Percentiles rank a stretch among this genome's conserved stretches.
These are phyloP conservation scores for Beta lomatogona DNA, from an alignment of 179 eudicot genomes.

Conservation along the genomic window DNA sequence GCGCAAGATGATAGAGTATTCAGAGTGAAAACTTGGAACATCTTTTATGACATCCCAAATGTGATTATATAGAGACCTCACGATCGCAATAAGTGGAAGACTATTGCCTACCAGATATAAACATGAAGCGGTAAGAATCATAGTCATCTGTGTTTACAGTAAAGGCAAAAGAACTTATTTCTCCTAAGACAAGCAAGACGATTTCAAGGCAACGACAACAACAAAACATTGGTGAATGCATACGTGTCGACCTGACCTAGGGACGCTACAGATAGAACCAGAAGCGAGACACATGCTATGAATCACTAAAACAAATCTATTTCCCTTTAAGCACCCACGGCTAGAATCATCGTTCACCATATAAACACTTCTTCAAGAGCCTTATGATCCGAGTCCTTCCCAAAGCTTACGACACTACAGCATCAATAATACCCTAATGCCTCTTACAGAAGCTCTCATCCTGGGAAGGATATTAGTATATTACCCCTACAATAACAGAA, in stretches of 20 bases:
- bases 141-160: too few species aligned
- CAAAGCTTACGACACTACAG: too few species aligned
- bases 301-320: not conserved
- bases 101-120: slow-evolving; percentile 51
- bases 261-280: not conserved
- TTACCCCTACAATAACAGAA: too few species aligned
- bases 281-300: not conserved
- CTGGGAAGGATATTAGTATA: too few species aligned
- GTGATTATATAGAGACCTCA: slow-evolving; percentile 71
- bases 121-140: not conserved
- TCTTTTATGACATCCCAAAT: slow-evolving; percentile 78
- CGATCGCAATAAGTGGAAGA: slow-evolving; percentile 65
- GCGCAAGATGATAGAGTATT: slow-evolving; percentile 78
- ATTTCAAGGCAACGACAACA: not conserved
- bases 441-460: too few species aligned
- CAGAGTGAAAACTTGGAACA: slow-evolving; percentile 84
- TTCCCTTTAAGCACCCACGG: not conserved
- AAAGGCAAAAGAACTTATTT: not conserved
- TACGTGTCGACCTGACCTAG: too few species aligned
- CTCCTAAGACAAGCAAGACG: not conserved
- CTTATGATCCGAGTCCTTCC: not conserved
- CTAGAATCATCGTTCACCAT: not conserved
- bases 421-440: too few species aligned
- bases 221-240: too few species aligned
- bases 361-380: not conserved